Evolutionary conservation across 75 land plant species (phyloP).

Genomic region (Larix kaempferi): DNA sequence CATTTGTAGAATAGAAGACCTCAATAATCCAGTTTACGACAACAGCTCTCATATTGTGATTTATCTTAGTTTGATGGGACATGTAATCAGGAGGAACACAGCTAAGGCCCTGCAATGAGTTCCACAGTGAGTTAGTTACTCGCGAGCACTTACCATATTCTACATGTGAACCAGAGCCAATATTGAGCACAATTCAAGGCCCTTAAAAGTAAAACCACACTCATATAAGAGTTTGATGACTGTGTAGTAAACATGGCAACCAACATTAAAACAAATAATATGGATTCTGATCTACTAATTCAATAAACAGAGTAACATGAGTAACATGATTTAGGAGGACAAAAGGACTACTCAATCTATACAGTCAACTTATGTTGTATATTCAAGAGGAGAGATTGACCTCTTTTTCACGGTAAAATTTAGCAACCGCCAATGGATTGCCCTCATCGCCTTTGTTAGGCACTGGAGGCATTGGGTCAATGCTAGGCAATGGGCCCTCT

Average conservation of each 20-base stretch:
- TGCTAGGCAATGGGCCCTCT: constrained; percentile 16
- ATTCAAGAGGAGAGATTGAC: constrained; percentile 8
- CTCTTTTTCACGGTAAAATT: constrained; percentile 21
- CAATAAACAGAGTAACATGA: no score
- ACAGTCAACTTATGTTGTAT: not conserved
- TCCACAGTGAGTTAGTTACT: not conserved
- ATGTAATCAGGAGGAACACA: constrained; percentile 66
- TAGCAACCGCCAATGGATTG: constrained; percentile 19
- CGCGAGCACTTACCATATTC: not conserved
- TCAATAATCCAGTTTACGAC: constrained; percentile 91
- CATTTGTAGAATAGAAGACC: constrained; percentile 27
- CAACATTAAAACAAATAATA: not conserved
- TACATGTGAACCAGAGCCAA: no score
- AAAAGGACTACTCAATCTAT: not conserved
- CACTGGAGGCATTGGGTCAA: no score
- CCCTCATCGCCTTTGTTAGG: constrained; percentile 15
- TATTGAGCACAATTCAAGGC: no score
- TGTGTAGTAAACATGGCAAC: no score
- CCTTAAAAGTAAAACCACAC: no score
- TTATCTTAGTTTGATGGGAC: constrained; percentile 62
- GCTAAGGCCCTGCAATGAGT: constrained; percentile 19
- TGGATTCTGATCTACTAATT: not conserved
- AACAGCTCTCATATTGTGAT: constrained; percentile 82
- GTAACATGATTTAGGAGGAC: not conserved
- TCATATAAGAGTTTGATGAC: no score